Evolutionary conservation across 495 filamentous ascomycete genomes (phyloP).

Genomic region (Rhypophila decipiens): DNA sequence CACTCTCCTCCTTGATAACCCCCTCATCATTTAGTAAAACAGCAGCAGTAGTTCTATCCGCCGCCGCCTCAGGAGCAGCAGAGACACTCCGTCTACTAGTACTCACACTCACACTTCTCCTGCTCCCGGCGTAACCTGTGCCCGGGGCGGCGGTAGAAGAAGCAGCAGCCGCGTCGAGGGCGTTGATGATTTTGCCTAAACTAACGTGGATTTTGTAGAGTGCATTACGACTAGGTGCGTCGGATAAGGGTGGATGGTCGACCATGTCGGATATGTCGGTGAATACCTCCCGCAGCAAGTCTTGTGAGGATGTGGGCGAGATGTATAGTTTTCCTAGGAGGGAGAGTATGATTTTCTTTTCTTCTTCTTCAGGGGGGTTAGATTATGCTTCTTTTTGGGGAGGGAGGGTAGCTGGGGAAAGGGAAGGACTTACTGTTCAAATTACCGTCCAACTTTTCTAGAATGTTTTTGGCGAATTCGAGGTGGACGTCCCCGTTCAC

Average conservation of each 20-base stretch:
- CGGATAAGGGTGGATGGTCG: conserved; percentile 59
- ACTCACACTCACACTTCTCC: conserved; percentile 2
- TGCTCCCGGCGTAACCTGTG: conserved; percentile 3
- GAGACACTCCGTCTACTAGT: conserved; percentile 5
- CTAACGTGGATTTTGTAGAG: conserved; percentile 71
- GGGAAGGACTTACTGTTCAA: conserved; percentile 51
- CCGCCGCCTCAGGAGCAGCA: conserved; percentile 11
- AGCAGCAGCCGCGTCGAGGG: conserved; percentile 36
- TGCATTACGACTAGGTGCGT: conserved; percentile 67
- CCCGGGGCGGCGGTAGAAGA: conserved; percentile 5
- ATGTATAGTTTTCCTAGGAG: conserved; percentile 81
- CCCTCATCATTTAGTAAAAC: conserved; percentile 13
- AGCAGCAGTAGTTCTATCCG: conserved; percentile 4
- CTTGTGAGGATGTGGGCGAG: conserved; percentile 48
- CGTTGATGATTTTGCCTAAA: conserved; percentile 55
- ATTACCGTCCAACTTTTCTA: conserved; percentile 50
- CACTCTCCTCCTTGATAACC: conserved; percentile 11
- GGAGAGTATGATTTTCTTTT: conserved; percentile 72
- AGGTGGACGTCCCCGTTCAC: conserved; percentile 64
- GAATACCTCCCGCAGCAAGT: conserved; percentile 45
- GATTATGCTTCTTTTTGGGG: no score
- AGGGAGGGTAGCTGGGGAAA: conserved; percentile 24
- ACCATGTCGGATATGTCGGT: conserved; percentile 59
- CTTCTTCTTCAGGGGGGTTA: conserved; percentile 56
- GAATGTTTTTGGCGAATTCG: conserved; percentile 54